Conservation (phyloP, 352 stramenopile species). For the Aphanomyces astaci region DNA sequence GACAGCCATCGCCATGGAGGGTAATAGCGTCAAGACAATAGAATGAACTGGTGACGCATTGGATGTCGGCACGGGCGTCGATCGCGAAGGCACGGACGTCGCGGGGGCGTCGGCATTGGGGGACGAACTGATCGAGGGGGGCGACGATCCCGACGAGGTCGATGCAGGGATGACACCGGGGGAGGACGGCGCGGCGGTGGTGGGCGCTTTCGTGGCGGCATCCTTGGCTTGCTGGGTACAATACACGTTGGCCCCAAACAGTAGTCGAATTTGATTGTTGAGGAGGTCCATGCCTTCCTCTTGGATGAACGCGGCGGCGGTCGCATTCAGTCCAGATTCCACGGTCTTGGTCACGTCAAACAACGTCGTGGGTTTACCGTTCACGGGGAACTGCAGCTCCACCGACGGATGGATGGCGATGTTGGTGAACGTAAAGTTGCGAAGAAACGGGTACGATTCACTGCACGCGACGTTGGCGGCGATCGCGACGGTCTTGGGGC, state of each 20-base stretch:
- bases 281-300: constrained; percentile 16
- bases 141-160: not conserved
- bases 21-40: not conserved
- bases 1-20: not conserved
- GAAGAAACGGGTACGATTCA: constrained; percentile 15
- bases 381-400: constrained; percentile 7
- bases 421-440: constrained; percentile 14
- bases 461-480: constrained; percentile 7
- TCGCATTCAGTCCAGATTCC: constrained; percentile 6
- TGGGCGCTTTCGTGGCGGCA: not conserved
- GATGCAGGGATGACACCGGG: not conserved
- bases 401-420: constrained; percentile 6
- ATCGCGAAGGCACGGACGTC: not conserved
- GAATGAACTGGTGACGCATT: not conserved
- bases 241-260: constrained; percentile 19
- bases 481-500: constrained; percentile 10
- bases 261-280: constrained; percentile 5
- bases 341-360: constrained; percentile 16
- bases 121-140: not conserved
- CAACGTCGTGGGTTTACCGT: constrained; percentile 5
- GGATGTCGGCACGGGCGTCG: not conserved
- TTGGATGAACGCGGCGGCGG: constrained; percentile 7
- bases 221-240: constrained; percentile 18
- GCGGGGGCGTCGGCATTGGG: constrained; percentile 1
- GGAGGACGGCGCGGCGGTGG: not conserved